Evolutionary conservation across 306 rosid species (phyloP).

Genomic region (Cicer yamashitae): DNA sequence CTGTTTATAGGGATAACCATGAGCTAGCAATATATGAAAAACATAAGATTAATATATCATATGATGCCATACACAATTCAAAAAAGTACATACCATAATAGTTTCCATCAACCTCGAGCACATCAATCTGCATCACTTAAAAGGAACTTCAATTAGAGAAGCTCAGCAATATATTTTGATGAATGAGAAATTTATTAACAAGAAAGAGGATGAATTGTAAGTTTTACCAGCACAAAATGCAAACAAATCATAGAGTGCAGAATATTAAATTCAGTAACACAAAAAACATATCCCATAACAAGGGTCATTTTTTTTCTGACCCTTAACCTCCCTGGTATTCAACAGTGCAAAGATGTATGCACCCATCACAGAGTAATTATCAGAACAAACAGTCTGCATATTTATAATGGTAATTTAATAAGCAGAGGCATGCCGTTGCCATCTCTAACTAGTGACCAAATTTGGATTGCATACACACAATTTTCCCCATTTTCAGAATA

Average conservation of each 20-base stretch:
- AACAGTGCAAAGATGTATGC: no score
- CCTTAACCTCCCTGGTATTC: no score
- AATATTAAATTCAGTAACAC: background rate
- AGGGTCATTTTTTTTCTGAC: no score
- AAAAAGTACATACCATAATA: constrained; percentile 71
- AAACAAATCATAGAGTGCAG: background rate
- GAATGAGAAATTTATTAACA: constrained; percentile 14
- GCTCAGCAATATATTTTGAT: constrained; percentile 20
- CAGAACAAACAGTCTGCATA: no score
- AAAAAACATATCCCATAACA: no score
- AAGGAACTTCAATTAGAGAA: constrained; percentile 44
- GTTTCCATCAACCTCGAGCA: constrained; percentile 91
- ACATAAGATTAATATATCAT: background rate
- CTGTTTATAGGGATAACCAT: background rate
- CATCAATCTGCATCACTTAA: constrained; percentile 78
- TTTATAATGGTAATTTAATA: no score
- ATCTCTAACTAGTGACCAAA: no score
- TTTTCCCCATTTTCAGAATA: no score
- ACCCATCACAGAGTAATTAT: no score
- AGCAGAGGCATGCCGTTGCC: no score
- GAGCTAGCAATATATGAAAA: background rate
- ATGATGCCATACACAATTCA: background rate
- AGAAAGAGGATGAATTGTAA: constrained; percentile 5
- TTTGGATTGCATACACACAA: no score
- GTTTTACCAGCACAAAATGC: constrained; percentile 11